phyloP scores from a whole-genome alignment of 306 rosid genomes.

The Lathyrus oleraceus region DNA sequence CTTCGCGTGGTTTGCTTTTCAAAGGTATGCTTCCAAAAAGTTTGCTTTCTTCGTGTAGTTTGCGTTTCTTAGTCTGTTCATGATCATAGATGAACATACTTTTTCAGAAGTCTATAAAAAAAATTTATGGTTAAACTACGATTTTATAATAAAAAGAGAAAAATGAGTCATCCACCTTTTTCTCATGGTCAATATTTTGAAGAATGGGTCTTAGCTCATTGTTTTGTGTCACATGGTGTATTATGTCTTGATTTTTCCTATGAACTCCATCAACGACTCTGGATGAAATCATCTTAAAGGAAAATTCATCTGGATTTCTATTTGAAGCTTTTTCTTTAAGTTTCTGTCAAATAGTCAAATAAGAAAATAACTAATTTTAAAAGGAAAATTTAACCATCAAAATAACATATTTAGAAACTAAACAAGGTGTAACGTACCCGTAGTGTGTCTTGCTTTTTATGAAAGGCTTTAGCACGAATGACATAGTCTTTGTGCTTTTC shows the following conservation, averaged over 20 bases:
- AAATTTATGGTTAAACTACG: no score
- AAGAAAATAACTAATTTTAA: no score
- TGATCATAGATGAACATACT: no score
- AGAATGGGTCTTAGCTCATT: not conserved
- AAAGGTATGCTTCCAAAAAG: no score
- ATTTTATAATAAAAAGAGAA: no score
- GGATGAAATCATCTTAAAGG: not conserved
- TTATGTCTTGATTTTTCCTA: no score
- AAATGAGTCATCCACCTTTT: not conserved
- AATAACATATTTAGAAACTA: no score
- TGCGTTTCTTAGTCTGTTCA: no score
- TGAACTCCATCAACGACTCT: not conserved
- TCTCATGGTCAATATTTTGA: not conserved
- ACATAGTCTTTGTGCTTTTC: not conserved
- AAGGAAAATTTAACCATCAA: no score
- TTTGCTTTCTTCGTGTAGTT: no score
- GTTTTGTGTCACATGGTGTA: not conserved
- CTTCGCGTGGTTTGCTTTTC: no score
- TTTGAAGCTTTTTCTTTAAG: not conserved
- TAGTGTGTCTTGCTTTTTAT: not conserved
- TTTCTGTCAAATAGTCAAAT: not conserved
- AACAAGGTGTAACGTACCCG: not conserved
- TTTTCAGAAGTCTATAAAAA: no score
- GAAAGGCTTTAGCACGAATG: not conserved
- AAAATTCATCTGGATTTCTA: not conserved